Conservation (phyloP, 2,329 filamentous ascomycete species). For the Aureobasidium musti region DNA sequence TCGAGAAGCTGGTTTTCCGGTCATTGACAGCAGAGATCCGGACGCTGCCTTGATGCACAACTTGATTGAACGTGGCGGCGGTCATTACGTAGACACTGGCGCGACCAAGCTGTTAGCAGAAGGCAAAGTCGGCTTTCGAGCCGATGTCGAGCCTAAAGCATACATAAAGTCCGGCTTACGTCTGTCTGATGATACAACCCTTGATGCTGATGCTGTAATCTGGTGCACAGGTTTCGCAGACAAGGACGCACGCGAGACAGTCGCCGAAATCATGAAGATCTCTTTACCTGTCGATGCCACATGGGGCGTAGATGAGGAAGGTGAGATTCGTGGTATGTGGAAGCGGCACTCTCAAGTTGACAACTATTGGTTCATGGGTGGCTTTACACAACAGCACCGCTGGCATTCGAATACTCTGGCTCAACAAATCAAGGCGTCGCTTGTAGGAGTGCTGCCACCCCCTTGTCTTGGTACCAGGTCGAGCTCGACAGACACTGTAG, state of each 20-base stretch:
- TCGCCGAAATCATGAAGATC: conserved; percentile 1
- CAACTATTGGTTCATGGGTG: conserved; percentile 16
- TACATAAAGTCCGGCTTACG: background rate
- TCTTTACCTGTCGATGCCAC: conserved; percentile 3
- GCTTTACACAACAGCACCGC: conserved; percentile 11
- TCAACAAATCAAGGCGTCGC: background rate
- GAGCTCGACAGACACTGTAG: too few relatives aligned
- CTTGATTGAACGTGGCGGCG: conserved; percentile 44
- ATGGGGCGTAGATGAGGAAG: conserved; percentile 9
- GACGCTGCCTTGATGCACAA: conserved; percentile 36
- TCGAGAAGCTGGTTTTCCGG: conserved; percentile 43
- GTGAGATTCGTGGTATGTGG: conserved; percentile 15
- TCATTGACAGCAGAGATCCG: conserved; percentile 40
- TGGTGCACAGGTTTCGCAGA: conserved; percentile 16
- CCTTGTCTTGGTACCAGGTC: background rate
- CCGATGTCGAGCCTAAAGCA: background rate
- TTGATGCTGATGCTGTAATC: background rate
- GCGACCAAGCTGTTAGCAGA: conserved; percentile 41
- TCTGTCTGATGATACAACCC: background rate
- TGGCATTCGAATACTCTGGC: conserved; percentile 1
- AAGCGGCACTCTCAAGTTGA: conserved; percentile 1
- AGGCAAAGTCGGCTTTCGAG: conserved; percentile 35
- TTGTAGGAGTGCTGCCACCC: background rate
- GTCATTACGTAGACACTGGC: conserved; percentile 48
- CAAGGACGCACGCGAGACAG: conserved; percentile 17